Percentiles rank a stretch among this genome's conserved stretches.
phyloP scores from a whole-genome alignment of 495 filamentous ascomycete genomes.

The Peziza echinospora region DNA sequence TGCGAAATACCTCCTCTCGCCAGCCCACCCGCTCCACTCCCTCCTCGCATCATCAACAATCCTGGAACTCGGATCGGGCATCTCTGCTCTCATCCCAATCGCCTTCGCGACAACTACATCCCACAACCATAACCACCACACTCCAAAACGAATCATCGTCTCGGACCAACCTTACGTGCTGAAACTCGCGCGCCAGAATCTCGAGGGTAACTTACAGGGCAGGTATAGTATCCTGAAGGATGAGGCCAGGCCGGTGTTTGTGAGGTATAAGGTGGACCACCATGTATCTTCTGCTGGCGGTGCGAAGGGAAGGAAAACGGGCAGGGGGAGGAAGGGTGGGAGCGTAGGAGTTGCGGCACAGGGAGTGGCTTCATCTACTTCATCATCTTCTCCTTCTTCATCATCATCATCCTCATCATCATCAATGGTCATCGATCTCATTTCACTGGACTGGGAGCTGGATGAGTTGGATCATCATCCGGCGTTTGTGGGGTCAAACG shows the following conservation, averaged over 20 bases:
- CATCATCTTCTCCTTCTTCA: background rate
- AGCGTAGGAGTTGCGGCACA: background rate
- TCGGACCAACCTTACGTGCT: slow-evolving; percentile 80
- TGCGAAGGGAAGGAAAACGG: no score
- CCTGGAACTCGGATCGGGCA: slow-evolving; percentile 73
- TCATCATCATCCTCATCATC: background rate
- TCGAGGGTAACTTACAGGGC: slow-evolving; percentile 36
- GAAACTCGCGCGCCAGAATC: slow-evolving; percentile 49
- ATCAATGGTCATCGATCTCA: slow-evolving; percentile 22
- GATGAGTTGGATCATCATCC: slow-evolving; percentile 20
- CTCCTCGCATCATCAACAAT: slow-evolving; percentile 35
- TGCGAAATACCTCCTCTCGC: slow-evolving; percentile 52
- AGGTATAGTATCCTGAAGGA: slow-evolving; percentile 17
- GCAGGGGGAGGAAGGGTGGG: slow-evolving; percentile 6
- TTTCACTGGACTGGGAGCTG: slow-evolving; percentile 50
- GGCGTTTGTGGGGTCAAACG: background rate
- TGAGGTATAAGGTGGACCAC: background rate
- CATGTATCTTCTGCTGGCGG: no score
- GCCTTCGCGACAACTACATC: slow-evolving; percentile 30
- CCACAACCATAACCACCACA: background rate
- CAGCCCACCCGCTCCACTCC: slow-evolving; percentile 40
- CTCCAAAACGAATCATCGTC: slow-evolving; percentile 44
- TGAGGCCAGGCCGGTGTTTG: background rate
- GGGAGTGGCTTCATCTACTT: background rate
- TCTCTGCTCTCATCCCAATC: slow-evolving; percentile 53